phyloP scores from a whole-genome alignment of 345 rosid species.

The Corymbia maculata region DNA sequence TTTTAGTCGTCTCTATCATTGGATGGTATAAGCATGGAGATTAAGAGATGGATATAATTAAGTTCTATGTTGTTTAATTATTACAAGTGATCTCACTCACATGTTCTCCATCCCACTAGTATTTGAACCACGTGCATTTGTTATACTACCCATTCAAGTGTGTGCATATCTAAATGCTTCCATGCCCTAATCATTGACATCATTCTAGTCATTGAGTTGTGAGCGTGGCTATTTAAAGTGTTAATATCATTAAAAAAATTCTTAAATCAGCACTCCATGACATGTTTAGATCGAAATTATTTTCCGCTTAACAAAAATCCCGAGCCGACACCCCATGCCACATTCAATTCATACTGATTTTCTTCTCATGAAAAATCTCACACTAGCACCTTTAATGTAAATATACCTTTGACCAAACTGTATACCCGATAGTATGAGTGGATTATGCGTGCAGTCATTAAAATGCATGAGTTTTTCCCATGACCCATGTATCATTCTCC shows the following conservation, averaged over 20 bases:
- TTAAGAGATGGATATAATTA: background rate
- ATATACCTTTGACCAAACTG: background rate
- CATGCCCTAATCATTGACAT: background rate
- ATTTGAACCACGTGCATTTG: background rate
- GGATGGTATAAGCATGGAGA: background rate
- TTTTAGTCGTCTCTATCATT: background rate
- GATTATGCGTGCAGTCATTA: background rate
- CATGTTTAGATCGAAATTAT: background rate
- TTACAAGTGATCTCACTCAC: background rate
- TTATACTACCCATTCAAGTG: background rate
- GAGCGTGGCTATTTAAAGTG: background rate
- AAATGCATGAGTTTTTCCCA: background rate
- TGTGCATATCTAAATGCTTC: background rate
- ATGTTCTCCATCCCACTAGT: background rate
- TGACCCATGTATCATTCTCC: background rate
- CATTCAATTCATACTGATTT: background rate
- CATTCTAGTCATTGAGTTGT: background rate
- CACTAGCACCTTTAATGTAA: fast-evolving
- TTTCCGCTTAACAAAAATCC: background rate
- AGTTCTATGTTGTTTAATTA: background rate
- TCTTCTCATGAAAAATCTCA: background rate
- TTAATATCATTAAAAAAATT: background rate
- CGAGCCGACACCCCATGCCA: fast-evolving
- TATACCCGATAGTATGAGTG: fast-evolving
- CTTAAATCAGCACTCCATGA: fast-evolving